These are phyloP conservation scores for Peronosclerospora sorghi DNA, from an alignment of 352 stramenopile species.

Conservation along the genomic window DNA sequence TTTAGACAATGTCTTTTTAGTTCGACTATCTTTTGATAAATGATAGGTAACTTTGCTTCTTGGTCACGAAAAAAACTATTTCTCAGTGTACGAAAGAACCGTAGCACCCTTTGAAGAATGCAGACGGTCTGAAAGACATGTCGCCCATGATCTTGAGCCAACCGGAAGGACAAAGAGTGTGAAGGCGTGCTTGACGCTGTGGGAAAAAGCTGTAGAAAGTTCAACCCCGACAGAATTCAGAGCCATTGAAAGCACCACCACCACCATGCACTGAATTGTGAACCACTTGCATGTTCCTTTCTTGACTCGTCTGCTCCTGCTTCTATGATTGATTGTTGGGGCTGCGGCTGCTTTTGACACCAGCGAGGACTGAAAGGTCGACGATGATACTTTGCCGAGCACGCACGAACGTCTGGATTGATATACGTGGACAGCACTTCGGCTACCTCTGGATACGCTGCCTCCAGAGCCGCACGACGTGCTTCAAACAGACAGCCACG, in stretches of 20 bases:
- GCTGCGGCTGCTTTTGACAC: constrained; percentile 17
- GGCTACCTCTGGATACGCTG: constrained; percentile 16
- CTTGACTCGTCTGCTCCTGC: not conserved
- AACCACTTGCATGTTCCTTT: constrained; percentile 5
- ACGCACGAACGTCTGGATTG: constrained; percentile 19
- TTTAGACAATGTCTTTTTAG: too few species aligned
- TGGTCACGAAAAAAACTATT: too few species aligned
- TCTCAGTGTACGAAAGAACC: too few species aligned
- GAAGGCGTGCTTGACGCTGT: too few species aligned
- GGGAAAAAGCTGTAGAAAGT: too few species aligned
- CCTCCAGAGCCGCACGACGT: constrained; percentile 17
- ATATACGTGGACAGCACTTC: constrained; percentile 17
- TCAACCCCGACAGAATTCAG: too few species aligned
- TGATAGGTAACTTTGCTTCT: too few species aligned
- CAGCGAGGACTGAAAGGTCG: constrained; percentile 6
- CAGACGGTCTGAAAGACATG: too few species aligned
- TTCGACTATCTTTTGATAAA: too few species aligned
- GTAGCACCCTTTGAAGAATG: too few species aligned
- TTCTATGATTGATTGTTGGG: not conserved
- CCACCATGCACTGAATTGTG: constrained; percentile 7
- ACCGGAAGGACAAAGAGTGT: too few species aligned
- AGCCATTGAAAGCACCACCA: constrained; percentile 19
- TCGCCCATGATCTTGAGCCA: too few species aligned
- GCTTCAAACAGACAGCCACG: constrained; percentile 26
- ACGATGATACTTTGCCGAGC: constrained; percentile 13